These are phyloP conservation scores for Aureobasidium zeae DNA, from an alignment of 2,329 filamentous ascomycete genomes.

Conservation along the genomic window DNA sequence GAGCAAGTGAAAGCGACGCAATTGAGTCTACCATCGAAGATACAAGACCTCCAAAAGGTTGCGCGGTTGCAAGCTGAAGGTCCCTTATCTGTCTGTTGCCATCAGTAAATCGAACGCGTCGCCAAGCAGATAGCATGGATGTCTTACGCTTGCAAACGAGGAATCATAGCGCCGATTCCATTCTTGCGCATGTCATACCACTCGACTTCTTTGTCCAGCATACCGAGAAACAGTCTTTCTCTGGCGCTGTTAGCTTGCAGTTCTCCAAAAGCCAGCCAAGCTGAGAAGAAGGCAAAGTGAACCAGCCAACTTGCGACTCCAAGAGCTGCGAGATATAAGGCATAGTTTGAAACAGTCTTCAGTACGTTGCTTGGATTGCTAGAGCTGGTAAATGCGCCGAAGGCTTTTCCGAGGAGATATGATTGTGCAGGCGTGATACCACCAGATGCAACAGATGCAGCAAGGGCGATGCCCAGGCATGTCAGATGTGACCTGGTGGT, in stretches of 20 bases:
- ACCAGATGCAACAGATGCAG: slow-evolving; percentile 51
- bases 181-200: slow-evolving; percentile 73
- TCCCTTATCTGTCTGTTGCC: slow-evolving; percentile 66
- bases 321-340: slow-evolving; percentile 53
- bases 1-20: slow-evolving; percentile 59
- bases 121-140: slow-evolving; percentile 1
- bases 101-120: slow-evolving; percentile 16
- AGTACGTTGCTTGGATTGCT: slow-evolving; percentile 51
- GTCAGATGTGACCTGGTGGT: slow-evolving; percentile 52
- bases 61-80: slow-evolving; percentile 68
- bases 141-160: slow-evolving; percentile 63
- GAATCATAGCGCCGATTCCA: slow-evolving; percentile 62
- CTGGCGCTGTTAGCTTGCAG: slow-evolving; percentile 62
- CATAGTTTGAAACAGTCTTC: slow-evolving; percentile 48
- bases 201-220: slow-evolving; percentile 63
- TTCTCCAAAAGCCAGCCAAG: slow-evolving; percentile 75
- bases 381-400: slow-evolving; percentile 59
- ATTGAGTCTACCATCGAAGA: slow-evolving; percentile 56
- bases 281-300: slow-evolving; percentile 55
- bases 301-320: slow-evolving; percentile 58
- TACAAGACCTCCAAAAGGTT: slow-evolving; percentile 63
- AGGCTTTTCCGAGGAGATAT: slow-evolving; percentile 64
- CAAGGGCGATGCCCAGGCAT: slow-evolving; percentile 46
- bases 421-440: slow-evolving; percentile 56
- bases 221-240: slow-evolving; percentile 52